phyloP scores from a whole-genome alignment of 352 stramenopile genomes.

The Pythium scleroteichum region DNA sequence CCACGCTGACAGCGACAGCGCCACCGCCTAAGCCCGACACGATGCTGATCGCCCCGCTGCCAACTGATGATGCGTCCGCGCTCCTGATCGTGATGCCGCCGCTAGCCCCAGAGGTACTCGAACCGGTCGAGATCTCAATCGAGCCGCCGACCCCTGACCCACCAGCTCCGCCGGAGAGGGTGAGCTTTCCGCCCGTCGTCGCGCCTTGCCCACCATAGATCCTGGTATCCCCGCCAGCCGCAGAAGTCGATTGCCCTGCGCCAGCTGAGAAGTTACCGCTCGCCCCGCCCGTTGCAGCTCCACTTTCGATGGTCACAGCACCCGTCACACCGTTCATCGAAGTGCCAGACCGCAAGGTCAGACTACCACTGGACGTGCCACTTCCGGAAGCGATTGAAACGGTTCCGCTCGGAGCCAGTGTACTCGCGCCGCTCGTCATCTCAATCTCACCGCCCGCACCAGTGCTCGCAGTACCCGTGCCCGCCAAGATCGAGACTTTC shows the following conservation, averaged over 20 bases:
- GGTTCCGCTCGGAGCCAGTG: slow-evolving; percentile 22
- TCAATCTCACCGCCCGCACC: slow-evolving; percentile 41
- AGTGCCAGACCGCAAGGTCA: slow-evolving; percentile 34
- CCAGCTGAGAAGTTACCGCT: slow-evolving; percentile 17
- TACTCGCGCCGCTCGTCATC: slow-evolving; percentile 45
- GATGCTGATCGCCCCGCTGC: slow-evolving; percentile 31
- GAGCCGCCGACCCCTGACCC: slow-evolving; percentile 31
- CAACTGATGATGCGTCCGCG: slow-evolving; percentile 29
- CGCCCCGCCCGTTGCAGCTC: slow-evolving; percentile 15
- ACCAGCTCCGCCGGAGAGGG: slow-evolving; percentile 33
- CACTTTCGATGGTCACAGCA: slow-evolving; percentile 24
- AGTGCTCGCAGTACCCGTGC: slow-evolving; percentile 31
- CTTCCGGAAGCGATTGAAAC: slow-evolving; percentile 28
- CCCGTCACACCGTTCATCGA: slow-evolving; percentile 26
- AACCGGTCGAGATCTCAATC: slow-evolving; percentile 40
- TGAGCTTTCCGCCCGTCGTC: slow-evolving; percentile 33
- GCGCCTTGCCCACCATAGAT: slow-evolving; percentile 36
- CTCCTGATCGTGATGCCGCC: slow-evolving; percentile 43
- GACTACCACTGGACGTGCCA: slow-evolving; percentile 21
- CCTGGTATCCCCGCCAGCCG: slow-evolving; percentile 32
- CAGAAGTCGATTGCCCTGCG: slow-evolving; percentile 19
- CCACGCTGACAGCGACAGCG: slow-evolving; percentile 29
- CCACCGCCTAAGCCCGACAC: slow-evolving; percentile 29
- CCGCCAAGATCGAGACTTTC: slow-evolving; percentile 33
- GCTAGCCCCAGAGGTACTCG: slow-evolving; percentile 34